Percentiles rank a stretch among this genome's conserved stretches.
phyloP scores from a whole-genome alignment of 2,329 filamentous ascomycete species.

The Aspergillus pseudoglaucus region DNA sequence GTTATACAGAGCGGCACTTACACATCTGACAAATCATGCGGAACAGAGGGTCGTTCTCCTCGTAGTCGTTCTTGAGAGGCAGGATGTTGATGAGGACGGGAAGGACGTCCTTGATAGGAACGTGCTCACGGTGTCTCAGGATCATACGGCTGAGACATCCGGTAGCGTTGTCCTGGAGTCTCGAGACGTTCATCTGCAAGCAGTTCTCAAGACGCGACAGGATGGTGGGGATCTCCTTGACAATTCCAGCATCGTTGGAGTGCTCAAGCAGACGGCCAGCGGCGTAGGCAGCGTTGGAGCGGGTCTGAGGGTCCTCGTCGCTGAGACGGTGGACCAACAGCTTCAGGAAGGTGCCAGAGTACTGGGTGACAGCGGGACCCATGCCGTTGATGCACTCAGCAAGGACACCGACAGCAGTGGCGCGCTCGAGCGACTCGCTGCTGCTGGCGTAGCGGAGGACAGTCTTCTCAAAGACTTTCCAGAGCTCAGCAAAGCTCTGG shows the following conservation, averaged over 20 bases:
- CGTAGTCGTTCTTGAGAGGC: slow-evolving; percentile 85
- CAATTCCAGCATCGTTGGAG: slow-evolving; percentile 65
- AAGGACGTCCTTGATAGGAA: slow-evolving; percentile 74
- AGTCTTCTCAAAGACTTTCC: slow-evolving; percentile 93
- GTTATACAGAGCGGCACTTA: slow-evolving; percentile 40
- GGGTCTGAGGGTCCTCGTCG: slow-evolving; percentile 85
- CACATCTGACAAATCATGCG: slow-evolving; percentile 83
- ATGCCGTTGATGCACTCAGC: slow-evolving; percentile 86
- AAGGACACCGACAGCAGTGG: slow-evolving; percentile 82
- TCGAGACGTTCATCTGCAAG: slow-evolving; percentile 67
- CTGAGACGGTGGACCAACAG: slow-evolving; percentile 77
- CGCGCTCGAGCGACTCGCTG: slow-evolving; percentile 79
- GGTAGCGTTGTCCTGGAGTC: slow-evolving; percentile 85
- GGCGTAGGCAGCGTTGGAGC: slow-evolving; percentile 92
- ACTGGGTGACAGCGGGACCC: slow-evolving; percentile 71
- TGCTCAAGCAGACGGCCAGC: slow-evolving; percentile 77
- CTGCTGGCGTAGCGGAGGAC: slow-evolving; percentile 82
- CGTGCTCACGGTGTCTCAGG: slow-evolving; percentile 72
- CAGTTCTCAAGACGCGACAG: slow-evolving; percentile 81
- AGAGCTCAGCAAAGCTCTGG: slow-evolving; percentile 72
- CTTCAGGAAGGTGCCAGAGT: slow-evolving; percentile 69
- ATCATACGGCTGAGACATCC: slow-evolving; percentile 92
- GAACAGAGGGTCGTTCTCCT: slow-evolving; percentile 93
- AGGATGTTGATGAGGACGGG: slow-evolving; percentile 72
- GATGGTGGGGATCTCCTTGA: slow-evolving; percentile 69